Evolutionary conservation across 768 basidiomycete genomes (phyloP).

Genomic region (Harrya chromipes): DNA sequence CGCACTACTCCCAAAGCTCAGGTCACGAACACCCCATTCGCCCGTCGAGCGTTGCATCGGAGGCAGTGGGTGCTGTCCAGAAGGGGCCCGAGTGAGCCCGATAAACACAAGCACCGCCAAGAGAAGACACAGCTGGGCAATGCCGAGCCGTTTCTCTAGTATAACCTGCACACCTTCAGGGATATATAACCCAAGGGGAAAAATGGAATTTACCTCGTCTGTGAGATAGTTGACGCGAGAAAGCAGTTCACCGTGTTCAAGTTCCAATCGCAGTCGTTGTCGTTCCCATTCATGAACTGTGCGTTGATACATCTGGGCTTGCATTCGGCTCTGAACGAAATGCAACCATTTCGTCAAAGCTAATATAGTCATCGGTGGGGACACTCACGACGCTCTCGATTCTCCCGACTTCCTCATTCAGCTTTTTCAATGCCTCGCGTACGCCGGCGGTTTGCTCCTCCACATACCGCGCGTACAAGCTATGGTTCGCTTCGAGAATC

Average conservation of each 20-base stretch:
- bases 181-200: background rate
- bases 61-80: conserved; percentile 32
- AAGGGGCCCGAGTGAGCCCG: conserved; percentile 65
- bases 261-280: conserved; percentile 62
- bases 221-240: conserved; percentile 69
- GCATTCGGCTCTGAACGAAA: conserved; percentile 56
- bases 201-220: conserved; percentile 59
- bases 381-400: conserved; percentile 70
- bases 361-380: too few relatives aligned
- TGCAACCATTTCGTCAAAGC: background rate
- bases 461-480: conserved; percentile 78
- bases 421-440: conserved; percentile 65
- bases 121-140: conserved; percentile 83
- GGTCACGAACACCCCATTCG: conserved; percentile 55
- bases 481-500: conserved; percentile 83
- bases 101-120: conserved; percentile 85
- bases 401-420: conserved; percentile 77
- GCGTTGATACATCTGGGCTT: conserved; percentile 63
- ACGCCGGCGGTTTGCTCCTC: conserved; percentile 84
- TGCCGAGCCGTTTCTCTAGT: conserved; percentile 85
- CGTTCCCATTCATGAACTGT: conserved; percentile 65
- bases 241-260: conserved; percentile 68
- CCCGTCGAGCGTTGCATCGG: conserved; percentile 32
- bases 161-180: conserved; percentile 51
- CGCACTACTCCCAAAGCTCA: conserved; percentile 57